Evolutionary conservation across 2,329 filamentous ascomycete species (phyloP), one percentile per base, ranked within the genome.

Genomic region (Aspergillus brasiliensis): DNA sequence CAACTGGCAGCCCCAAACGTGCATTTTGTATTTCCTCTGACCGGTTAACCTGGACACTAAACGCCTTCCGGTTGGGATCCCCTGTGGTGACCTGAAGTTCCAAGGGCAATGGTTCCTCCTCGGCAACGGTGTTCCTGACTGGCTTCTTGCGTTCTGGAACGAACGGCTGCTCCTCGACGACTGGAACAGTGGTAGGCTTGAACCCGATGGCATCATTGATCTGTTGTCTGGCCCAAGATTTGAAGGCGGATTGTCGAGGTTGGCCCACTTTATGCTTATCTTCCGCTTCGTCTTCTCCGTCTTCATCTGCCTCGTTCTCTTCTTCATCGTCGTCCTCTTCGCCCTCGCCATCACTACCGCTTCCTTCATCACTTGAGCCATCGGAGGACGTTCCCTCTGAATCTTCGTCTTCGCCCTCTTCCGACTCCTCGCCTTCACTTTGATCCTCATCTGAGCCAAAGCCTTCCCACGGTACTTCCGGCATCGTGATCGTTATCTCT

Each of bases 201-300:
- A 88, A 88, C 5, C 92, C 93, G 31, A 96, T 81, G 4, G 91
- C 89, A 68, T 94, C 86, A 69, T 97, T 97, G 59, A 93, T 86
- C 75, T 95, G 90, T 68, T 91, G 87, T 28, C 88, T 87, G 19
- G 95, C 95, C 95, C 95, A 99, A 2, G 89, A 85, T 75, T 98
- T 98, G 82, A 99, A 99, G 0, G 91, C 92, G 2, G 86, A 89
- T 44, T 77, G 72, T 57, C 78, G 72, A 38, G 78, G 74, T 53
- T 66, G 74, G 58, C 58, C 56, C 15, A 54, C 59, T 25, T 57
- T 63, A 8, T 66, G 62, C 4, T 62, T 63, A 1, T 65, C 63
- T 2, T 65, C 66, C 5, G 77, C 74, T 8, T 76, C 70, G 8
- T 77, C 75, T 6, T 71, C 66, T 6, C 71, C 68, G 1, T 62